Conservation (phyloP, 2,329 filamentous ascomycete genomes). For the Scopulariopsis brevicaulis region DNA sequence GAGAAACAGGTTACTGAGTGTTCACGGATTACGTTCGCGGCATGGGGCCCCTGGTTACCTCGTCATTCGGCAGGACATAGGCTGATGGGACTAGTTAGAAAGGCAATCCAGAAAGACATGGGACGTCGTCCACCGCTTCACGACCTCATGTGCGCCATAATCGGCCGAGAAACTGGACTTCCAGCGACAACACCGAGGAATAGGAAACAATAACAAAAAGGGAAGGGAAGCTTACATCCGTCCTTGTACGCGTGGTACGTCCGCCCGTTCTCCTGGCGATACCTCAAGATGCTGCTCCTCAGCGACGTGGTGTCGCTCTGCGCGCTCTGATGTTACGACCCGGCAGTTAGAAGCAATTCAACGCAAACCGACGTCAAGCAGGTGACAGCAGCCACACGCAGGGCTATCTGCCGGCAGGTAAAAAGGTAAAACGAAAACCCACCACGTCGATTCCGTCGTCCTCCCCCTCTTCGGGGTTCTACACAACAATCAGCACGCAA, state of each 20-base stretch:
- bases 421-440: background rate
- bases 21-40: too few species aligned
- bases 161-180: too few species aligned
- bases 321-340: background rate
- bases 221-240: slow-evolving; percentile 7
- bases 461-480: background rate
- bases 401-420: background rate
- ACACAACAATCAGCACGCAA: background rate
- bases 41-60: background rate
- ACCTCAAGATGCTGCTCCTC: slow-evolving; percentile 11
- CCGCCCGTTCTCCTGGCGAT: slow-evolving; percentile 15
- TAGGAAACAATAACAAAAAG: background rate
- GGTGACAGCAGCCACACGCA: background rate
- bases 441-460: background rate
- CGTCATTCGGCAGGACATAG: slow-evolving; percentile 3
- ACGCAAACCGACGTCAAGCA: background rate
- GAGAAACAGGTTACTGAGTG: too few species aligned
- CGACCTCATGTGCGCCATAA: too few species aligned
- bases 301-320: slow-evolving; percentile 10
- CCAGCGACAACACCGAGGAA: too few species aligned
- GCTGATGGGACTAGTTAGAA: background rate
- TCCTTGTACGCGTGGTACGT: slow-evolving; percentile 18
- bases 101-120: background rate
- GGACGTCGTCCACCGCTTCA: background rate
- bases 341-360: background rate